Conservation (phyloP, 129 eudicot species). For the Apium graveolens region DNA sequence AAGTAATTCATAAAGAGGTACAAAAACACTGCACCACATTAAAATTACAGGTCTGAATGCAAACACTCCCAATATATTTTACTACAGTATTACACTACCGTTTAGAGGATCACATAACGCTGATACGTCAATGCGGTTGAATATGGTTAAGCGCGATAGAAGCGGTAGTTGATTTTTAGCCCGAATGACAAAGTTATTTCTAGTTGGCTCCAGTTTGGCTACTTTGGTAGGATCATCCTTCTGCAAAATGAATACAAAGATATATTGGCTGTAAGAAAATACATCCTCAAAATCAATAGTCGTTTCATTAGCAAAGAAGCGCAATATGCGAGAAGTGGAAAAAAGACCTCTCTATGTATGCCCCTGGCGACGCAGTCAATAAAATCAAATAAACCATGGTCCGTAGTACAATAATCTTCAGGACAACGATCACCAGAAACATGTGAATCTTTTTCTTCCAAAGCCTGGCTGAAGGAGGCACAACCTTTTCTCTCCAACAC, state of each 20-base stretch:
- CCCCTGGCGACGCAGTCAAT: conserved; percentile 44
- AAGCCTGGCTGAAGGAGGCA: conserved; percentile 46
- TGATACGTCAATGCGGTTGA: conserved; percentile 63
- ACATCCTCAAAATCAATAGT: background rate
- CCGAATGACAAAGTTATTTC: conserved; percentile 31
- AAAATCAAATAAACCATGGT: conserved; percentile 57
- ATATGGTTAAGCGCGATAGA: conserved; percentile 71
- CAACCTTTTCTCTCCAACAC: conserved; percentile 49
- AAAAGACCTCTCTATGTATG: conserved; percentile 65
- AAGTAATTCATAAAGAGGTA: background rate
- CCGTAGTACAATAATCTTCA: conserved; percentile 34
- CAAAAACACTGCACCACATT: background rate
- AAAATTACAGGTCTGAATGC: background rate
- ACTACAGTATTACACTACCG: conserved; percentile 31
- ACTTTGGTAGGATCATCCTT: conserved; percentile 45
- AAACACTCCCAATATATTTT: background rate
- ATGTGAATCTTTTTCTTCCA: conserved; percentile 34
- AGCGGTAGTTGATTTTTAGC: conserved; percentile 55
- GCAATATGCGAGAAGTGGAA: background rate
- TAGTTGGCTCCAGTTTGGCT: background rate
- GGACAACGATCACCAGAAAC: conserved; percentile 23
- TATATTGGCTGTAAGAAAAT: background rate
- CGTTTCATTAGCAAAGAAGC: background rate
- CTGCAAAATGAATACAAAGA: conserved; percentile 21
- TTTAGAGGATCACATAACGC: conserved; percentile 59